Evolutionary conservation across 192 early-diverging fungal species (phyloP).

Genomic region (Bifiguratus adelaidae): DNA sequence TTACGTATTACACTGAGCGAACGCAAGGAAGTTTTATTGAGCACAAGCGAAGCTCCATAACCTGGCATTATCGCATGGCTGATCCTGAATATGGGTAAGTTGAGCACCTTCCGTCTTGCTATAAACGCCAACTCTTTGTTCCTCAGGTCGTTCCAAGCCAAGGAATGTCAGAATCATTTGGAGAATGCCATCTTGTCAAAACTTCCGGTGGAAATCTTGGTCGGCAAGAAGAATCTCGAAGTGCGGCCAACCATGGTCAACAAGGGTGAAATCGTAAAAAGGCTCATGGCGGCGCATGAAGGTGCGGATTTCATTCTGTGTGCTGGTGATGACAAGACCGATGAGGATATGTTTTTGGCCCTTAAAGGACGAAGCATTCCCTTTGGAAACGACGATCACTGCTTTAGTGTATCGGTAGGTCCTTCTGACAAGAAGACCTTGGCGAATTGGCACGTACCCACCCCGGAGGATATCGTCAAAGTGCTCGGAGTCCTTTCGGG

Average conservation of each 20-base stretch:
- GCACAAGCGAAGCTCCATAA: conserved; percentile 85
- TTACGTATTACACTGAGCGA: conserved; percentile 90
- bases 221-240: conserved; percentile 96
- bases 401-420: conserved; percentile 80
- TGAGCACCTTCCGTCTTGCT: not conserved
- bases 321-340: conserved; percentile 93
- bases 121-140: too few species aligned
- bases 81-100: conserved; percentile 85
- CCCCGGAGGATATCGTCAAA: conserved; percentile 54
- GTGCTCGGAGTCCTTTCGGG: conserved; percentile 1
- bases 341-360: conserved; percentile 93
- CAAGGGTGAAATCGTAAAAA: conserved; percentile 96
- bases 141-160: conserved; percentile 78
- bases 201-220: conserved; percentile 86
- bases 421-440: conserved; percentile 78
- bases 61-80: conserved; percentile 94
- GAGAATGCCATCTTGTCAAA: conserved; percentile 88
- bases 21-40: conserved; percentile 93
- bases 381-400: conserved; percentile 8
- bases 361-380: too few species aligned
- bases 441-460: conserved; percentile 77
- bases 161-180: conserved; percentile 94
- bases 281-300: conserved; percentile 50
- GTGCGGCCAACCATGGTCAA: conserved; percentile 85
- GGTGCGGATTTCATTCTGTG: conserved; percentile 86